Base-by-base conservation (phyloP, 179 eudicot genomes). In the Drosera spatulata region DNA sequence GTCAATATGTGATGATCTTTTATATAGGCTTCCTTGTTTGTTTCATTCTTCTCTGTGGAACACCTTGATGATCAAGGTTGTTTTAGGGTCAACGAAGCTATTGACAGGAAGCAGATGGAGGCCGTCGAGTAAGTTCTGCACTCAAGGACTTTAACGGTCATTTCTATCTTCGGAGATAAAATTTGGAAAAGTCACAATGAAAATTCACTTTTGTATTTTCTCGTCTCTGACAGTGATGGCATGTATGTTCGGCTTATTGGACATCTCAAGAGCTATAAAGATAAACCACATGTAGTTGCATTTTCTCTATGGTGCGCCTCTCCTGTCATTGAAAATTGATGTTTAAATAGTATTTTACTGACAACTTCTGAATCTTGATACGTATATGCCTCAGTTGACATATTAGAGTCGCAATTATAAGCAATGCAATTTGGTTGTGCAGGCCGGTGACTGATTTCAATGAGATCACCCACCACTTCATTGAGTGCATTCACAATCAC, bases 91-190 rank as follows among this genome's bases (percentile, higher is more conserved):
- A 85, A 85, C 49, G 98, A 85, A 58, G 63, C 75, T 61, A 73
- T 77, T 73, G 98, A 91, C 51, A 64, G 77, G 13, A 80, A 73
- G 84, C 95, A 91, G 74, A 80, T 82, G 87, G 95, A 78, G 71
- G 75, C 63, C n/a, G 69, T 91, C 56, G 57, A 63, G 98, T 88
- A 79, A 77, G 86, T 22, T 22, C 33, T 22, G 7, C 7, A 53
- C 56, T 2, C 39, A 11, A 5, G 7, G 10, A 7, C 7, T 13
- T 55, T 22, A 6, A 15, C 9, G 2, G 8, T 55, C 15, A 15
- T 5, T 50, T 50, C 2, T 4, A n/a, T 50, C 4, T 50, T 61
- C 22, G 8, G n/a, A 12, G 2, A 46, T 37, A 12, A 4, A 14
- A 38, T 59, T 5, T 50, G 41, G 14, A 6, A n/a, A 6, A 50